A percentile compares a stretch with the other conserved stretches of the same genome.
Conservation (phyloP, 169 alveolate genomes). For the Eimeria falciformis region DNA sequence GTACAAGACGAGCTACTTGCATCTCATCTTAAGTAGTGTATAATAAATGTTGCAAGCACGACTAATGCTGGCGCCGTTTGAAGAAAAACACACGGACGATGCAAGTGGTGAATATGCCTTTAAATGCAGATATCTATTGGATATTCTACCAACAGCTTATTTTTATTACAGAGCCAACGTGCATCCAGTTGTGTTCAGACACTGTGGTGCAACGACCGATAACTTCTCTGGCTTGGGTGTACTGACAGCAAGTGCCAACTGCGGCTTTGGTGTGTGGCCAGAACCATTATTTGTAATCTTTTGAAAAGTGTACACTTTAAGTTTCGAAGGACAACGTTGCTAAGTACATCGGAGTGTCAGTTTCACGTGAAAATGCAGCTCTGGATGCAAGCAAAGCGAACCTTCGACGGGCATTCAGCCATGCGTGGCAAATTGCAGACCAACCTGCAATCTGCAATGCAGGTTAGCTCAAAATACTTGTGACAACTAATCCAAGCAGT, state of each 20-base stretch:
- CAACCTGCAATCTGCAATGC: constrained; percentile 59
- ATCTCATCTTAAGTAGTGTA: too few species aligned
- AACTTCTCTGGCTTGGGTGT: too few species aligned
- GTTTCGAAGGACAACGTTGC: background rate
- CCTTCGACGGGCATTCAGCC: constrained; percentile 59
- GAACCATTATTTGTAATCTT: constrained; percentile 32
- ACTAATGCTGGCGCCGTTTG: too few species aligned
- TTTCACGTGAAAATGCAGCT: constrained; percentile 28
- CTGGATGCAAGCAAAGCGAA: constrained; percentile 61
- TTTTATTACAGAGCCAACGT: too few species aligned
- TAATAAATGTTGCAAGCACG: too few species aligned
- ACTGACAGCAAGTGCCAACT: constrained; percentile 9
- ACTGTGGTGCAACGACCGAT: too few species aligned
- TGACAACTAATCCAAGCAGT: background rate
- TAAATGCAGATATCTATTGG: too few species aligned
- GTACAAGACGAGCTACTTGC: too few species aligned
- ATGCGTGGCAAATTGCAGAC: constrained; percentile 68
- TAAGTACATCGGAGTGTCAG: background rate
- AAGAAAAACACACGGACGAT: too few species aligned
- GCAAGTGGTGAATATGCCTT: too few species aligned
- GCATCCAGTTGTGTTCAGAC: too few species aligned
- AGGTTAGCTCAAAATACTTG: background rate
- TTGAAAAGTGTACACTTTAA: background rate
- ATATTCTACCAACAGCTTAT: too few species aligned
- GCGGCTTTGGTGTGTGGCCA: constrained; percentile 1